Base-by-base conservation (phyloP, 2,329 filamentous ascomycete species). In the Byssoonygena ceratinophila region DNA sequence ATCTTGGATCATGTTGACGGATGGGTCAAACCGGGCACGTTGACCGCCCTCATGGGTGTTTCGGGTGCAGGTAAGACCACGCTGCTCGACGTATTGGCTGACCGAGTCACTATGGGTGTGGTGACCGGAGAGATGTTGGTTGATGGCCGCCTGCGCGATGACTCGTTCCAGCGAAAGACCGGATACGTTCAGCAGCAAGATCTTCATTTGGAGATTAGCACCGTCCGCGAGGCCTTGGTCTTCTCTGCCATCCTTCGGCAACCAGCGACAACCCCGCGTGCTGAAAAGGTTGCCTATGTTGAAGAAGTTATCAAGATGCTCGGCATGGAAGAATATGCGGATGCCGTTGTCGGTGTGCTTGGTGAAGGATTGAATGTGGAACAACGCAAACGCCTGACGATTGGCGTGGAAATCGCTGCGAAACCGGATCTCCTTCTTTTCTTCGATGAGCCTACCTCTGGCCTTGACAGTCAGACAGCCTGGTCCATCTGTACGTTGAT, bases 21-120 rank as follows among this genome's bases (percentile, higher is more conserved):
- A 32, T 96, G 87, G 86, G 88, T 96, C 55, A 92, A 94, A 69
- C 90, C 90, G 2, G 90, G 90, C 55, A 94, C 87, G 14, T 68
- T 94, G 51, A 95, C 89, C 11, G 89, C 87, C 36, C 75, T 94
- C 2, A 95, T 95, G 89, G 77, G 88, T 71, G 87, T 90, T 6
- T 89, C 85, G 29, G 89, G 90, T 59, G 90, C 90, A n/a, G 90
- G 90, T 54, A 96, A 96, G 69, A 96, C 90, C 0, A 95, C 90
- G 0, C 78, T 96, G 25, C 73, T 96, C 29, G 87, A 95, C 68
- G 86, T 87, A 32, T 76, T 96, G 58, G 90, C 90, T 43, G 86
- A 85, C 54, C 84, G 90, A 65, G 85, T 85, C 9, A 89, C 86
- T 0, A 91, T 92, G 82, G 90, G 90, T 69, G 84, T 94, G 16